Evolutionary conservation across 2,329 filamentous ascomycete species (phyloP), one percentile per base, ranked within the genome.

Genomic region (Podosphaera fusca): DNA sequence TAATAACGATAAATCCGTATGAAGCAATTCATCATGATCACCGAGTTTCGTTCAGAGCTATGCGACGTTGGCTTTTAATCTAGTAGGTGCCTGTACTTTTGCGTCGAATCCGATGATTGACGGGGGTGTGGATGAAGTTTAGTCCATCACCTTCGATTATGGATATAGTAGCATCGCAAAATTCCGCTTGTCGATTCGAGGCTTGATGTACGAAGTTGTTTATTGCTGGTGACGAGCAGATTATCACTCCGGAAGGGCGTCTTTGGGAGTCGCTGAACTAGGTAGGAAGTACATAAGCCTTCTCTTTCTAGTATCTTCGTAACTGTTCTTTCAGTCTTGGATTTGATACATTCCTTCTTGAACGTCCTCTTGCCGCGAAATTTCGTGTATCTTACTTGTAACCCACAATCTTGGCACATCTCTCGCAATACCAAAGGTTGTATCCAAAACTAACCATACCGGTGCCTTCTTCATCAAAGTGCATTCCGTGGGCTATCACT

Each of bases 371-470:
- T 12, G 10, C 4, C 38, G 5, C n/a, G 38, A 38, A 12, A 6
- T 42, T 12, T 14, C 10, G 3, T 42, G 38, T 12, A 7, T 42
- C 10, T 42, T 14, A 42, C 10, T 42, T 42, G 5, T 42, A 14
- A 12, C 79, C 80, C 36, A 80, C 77, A 66, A 79, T 77, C 65
- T 74, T 76, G 59, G 80, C 80, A 66, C 80, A 83, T 40, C 77
- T 73, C 59, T 75, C 72, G 69, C 80, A 82, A 69, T 83, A 82
- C 70, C 82, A 82, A 59, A 82, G 75, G 67, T 80, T 80, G 67
- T 78, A 76, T 1, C 78, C 78, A 60, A 82, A 79, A 64, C 76
- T 74, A 12, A 83, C 75, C 79, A 83, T 83, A 60, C 79, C 79
- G 58, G 71, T 76, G 49, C 75, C 71, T 61, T 69, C 71, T 55